These are phyloP conservation scores for Lathyrus aphaca DNA, from an alignment of 306 rosid genomes.

Conservation along the genomic window DNA sequence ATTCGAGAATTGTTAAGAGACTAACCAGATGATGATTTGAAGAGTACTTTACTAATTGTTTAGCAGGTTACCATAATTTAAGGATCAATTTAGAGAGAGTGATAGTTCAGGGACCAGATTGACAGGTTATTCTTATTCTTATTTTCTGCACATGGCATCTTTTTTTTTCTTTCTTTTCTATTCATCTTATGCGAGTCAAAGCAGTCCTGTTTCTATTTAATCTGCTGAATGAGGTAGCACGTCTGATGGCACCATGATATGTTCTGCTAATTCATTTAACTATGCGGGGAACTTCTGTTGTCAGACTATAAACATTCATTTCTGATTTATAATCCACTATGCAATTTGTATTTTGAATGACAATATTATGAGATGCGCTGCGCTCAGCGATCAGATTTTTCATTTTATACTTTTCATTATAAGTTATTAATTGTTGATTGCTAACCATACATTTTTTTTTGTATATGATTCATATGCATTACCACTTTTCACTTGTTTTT, in stretches of 20 bases:
- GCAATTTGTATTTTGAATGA: conserved; percentile 3
- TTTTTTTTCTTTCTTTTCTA: neutral
- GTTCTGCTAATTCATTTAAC: conserved; percentile 4
- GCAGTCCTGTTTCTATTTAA: conserved; percentile 7
- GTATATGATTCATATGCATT: neutral
- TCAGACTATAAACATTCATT: conserved; percentile 3
- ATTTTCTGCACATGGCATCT: neutral
- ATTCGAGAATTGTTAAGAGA: neutral
- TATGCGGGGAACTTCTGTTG: neutral
- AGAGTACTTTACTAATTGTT: neutral
- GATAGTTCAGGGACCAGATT: neutral
- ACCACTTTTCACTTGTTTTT: neutral
- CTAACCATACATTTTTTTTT: neutral
- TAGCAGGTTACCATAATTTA: neutral
- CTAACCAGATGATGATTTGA: neutral
- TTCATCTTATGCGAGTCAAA: no score
- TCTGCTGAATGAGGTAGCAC: neutral
- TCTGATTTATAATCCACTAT: neutral
- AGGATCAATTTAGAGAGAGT: neutral
- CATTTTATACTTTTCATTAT: neutral
- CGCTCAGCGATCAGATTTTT: neutral
- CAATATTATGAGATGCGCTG: neutral
- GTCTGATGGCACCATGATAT: neutral
- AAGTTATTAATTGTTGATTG: neutral
- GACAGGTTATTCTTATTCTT: neutral